Conservation (phyloP, 2,329 filamentous ascomycete species). For the Monilinia fructigena region DNA sequence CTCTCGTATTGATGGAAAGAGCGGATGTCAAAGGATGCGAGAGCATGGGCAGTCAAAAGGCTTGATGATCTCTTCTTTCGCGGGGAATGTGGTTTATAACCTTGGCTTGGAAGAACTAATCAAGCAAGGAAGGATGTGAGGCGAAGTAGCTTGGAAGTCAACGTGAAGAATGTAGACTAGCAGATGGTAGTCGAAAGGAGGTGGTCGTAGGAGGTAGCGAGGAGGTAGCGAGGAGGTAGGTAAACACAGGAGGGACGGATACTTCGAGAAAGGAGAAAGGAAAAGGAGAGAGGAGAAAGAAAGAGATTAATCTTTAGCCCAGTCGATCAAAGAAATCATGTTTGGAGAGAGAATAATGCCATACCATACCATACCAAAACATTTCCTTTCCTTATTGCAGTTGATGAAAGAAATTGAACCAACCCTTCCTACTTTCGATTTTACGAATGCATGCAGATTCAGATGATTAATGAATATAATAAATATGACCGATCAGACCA, state of each 20-base stretch:
- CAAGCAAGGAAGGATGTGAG: neutral
- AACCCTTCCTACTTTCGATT: neutral
- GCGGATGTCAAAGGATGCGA: neutral
- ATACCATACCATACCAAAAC: too few species aligned
- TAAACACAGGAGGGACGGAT: neutral
- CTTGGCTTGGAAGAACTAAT: too few species aligned
- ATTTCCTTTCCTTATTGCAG: too few species aligned
- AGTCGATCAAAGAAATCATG: too few species aligned
- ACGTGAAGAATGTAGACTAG: constrained; percentile 7
- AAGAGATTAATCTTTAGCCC: neutral
- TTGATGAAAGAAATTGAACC: neutral
- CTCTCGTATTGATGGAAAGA: neutral
- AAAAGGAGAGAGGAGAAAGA: too few species aligned
- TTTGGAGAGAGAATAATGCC: too few species aligned
- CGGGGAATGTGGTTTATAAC: constrained; percentile 10
- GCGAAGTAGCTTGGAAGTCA: constrained; percentile 5
- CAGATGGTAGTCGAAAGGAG: too few species aligned
- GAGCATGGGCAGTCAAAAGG: neutral
- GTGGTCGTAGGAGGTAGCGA: neutral
- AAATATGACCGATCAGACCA: too few species aligned
- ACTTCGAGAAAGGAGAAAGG: too few species aligned
- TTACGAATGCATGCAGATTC: too few species aligned
- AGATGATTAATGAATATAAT: too few species aligned
- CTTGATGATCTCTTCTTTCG: constrained; percentile 5
- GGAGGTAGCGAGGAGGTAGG: too few species aligned